These are phyloP conservation scores for Xylariales sp. DNA, from an alignment of 2,329 filamentous ascomycete species.

Conservation along the genomic window DNA sequence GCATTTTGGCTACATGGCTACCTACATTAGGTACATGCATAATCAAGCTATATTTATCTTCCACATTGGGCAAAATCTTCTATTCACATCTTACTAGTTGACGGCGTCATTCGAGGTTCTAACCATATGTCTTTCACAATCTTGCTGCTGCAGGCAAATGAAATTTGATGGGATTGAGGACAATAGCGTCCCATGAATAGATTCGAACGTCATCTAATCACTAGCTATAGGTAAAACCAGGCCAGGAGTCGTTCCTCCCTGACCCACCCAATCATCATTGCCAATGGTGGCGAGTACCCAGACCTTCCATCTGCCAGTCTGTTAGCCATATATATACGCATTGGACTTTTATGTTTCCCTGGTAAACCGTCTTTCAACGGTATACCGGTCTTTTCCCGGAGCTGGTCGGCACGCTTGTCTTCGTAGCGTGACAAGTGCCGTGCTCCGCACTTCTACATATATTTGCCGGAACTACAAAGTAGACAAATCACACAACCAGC, in stretches of 20 bases:
- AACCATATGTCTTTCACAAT: too few species aligned
- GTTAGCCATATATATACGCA: too few species aligned
- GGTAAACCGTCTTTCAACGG: slow-evolving; percentile 5
- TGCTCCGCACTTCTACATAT: slow-evolving; percentile 8
- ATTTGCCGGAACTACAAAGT: slow-evolving; percentile 20
- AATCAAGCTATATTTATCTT: too few species aligned
- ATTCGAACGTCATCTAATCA: slow-evolving; percentile 50
- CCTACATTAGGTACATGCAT: too few species aligned
- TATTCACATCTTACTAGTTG: too few species aligned
- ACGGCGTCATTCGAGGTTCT: too few species aligned
- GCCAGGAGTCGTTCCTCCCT: slow-evolving; percentile 16
- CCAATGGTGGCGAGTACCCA: slow-evolving; percentile 7
- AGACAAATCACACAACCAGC: slow-evolving; percentile 24
- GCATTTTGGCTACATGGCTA: too few species aligned
- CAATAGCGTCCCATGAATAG: slow-evolving; percentile 31
- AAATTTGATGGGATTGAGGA: slow-evolving; percentile 1
- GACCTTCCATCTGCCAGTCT: slow-evolving; percentile 10
- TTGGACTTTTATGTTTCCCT: too few species aligned
- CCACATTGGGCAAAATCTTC: too few species aligned
- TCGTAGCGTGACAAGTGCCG: slow-evolving; percentile 5
- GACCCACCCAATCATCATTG: slow-evolving; percentile 26
- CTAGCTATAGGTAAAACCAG: slow-evolving; percentile 20
- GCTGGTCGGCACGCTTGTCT: slow-evolving; percentile 12
- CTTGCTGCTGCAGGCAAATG: too few species aligned
- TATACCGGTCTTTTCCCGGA: slow-evolving; percentile 14